These are phyloP conservation scores for Nadsonia fulvescens DNA, from an alignment of 805 yeast species.

Conservation along the genomic window DNA sequence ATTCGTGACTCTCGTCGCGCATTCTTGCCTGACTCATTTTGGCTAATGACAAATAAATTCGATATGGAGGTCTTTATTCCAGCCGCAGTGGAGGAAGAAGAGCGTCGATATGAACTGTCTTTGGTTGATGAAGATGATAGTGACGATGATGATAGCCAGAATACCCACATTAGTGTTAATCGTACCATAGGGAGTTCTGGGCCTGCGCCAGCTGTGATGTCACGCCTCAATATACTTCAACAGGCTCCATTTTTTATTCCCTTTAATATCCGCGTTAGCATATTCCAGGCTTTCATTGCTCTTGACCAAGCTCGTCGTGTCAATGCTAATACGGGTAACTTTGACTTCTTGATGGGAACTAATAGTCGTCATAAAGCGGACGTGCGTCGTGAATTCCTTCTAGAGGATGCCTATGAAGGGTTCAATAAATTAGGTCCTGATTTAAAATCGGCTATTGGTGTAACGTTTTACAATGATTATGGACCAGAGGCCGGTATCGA, in stretches of 20 bases:
- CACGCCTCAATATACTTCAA: conserved; percentile 31
- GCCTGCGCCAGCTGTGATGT: conserved; percentile 6
- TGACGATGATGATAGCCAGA: conserved; percentile 11
- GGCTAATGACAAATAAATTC: conserved; percentile 27
- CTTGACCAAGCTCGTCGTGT: conserved; percentile 22
- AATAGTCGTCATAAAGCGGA: conserved; percentile 29
- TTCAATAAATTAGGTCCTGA: conserved; percentile 35
- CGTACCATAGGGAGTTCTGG: no score
- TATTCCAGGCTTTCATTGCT: conserved; percentile 47
- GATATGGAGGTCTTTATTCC: conserved; percentile 23
- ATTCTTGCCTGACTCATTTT: conserved; percentile 30
- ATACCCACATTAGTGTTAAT: no score
- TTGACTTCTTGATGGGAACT: no score
- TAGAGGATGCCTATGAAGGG: conserved; percentile 55
- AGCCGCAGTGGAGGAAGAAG: conserved; percentile 27
- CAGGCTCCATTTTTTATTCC: conserved; percentile 66
- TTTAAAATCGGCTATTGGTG: conserved; percentile 42
- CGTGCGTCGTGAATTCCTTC: conserved; percentile 49
- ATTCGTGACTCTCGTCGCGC: conserved; percentile 44
- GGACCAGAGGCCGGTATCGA: conserved; percentile 86
- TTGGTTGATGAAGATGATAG: conserved; percentile 12
- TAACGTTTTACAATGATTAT: conserved; percentile 51
- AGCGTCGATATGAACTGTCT: conserved; percentile 12
- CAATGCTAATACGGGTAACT: no score
- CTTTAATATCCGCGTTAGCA: conserved; percentile 52